Percentiles rank a stretch among this genome's conserved stretches.
phyloP scores from a whole-genome alignment of 441 rosid species.

The Corymbia citriodora region DNA sequence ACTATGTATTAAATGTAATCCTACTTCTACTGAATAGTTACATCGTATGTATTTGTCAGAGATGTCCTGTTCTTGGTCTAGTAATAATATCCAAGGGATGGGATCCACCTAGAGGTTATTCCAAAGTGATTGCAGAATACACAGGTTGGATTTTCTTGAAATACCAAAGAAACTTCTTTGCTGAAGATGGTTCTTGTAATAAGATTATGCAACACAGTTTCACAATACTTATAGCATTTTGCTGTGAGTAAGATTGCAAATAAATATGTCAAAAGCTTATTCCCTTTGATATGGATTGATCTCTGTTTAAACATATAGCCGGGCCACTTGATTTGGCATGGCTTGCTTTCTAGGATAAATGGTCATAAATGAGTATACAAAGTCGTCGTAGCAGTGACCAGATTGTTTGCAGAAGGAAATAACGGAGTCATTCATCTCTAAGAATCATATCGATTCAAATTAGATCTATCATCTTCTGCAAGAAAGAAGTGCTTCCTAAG shows the following conservation, averaged over 20 bases:
- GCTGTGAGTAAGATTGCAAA: not conserved
- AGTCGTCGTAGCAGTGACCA: not conserved
- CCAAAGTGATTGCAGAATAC: not conserved
- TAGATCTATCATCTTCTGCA: too few relatives aligned
- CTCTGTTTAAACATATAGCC: not conserved
- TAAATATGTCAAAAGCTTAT: not conserved
- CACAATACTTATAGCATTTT: not conserved
- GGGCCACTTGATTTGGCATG: not conserved
- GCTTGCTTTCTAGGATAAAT: not conserved
- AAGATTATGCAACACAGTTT: not conserved
- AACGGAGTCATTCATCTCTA: too few relatives aligned
- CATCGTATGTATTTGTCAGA: too few relatives aligned
- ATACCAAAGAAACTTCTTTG: not conserved
- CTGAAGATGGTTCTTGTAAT: not conserved
- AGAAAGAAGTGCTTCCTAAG: too few relatives aligned
- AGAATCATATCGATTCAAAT: too few relatives aligned
- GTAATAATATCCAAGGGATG: rapidly evolving
- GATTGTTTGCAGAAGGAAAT: too few relatives aligned
- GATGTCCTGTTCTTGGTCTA: not conserved
- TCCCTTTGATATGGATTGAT: not conserved
- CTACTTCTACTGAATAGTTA: too few relatives aligned
- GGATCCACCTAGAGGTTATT: not conserved
- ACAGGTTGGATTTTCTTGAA: too few relatives aligned
- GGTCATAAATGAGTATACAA: not conserved
- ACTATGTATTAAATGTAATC: too few relatives aligned